Base-by-base conservation (phyloP, 345 rosid genomes). In the Nasturtium officinale region DNA sequence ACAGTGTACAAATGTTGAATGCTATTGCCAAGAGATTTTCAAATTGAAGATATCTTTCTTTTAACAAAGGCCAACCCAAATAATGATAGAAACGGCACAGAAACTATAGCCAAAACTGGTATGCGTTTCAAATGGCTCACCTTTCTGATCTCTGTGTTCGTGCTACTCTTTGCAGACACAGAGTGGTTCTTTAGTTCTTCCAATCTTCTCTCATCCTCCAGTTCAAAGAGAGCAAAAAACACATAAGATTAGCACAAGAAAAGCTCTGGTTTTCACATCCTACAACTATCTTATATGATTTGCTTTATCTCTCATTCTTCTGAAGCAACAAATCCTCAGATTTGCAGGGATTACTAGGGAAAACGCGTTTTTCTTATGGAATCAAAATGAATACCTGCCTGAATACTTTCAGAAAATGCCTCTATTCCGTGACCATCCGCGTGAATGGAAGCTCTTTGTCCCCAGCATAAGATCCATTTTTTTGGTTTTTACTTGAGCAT, bases 311-410 rank as follows among this genome's bases (percentile, higher is more conserved):
- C 23, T 33, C 58, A 42, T 26, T 26, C 12, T 72, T 54, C 26
- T 30, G 21, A 73, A 72, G 28, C 4, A 73, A 30, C 46, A 53
- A 29, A 61, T 50, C 9, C 21, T 33, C 16, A 33, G 7, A 28
- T 23, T 28, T 38, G 21, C 40, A 35, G 47, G 2, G 37, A 38
- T 7, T 45, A 38, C 42, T 18, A 38, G 4, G 37, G 42, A 30
- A n/a, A 16, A 43, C 20, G 3, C 0, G 23, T 15, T 45, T 43
- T 20, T 30, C 16, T 56, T 16, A 13, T 15, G 75, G n/a, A 4
- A 8, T 61, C 42, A 15, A 32, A 67, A 40, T 60, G 40, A 69
- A 63, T 85, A 89, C 95, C 96, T 87, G 87, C 87, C 86, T 83
- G 69, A 21, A 69, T 65, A 68, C 73, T 61, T 70, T 78, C 74